Evolutionary conservation across 352 stramenopile genomes (phyloP), one percentile per base, ranked within the genome.

Genomic region (Aphanomyces stellatus): DNA sequence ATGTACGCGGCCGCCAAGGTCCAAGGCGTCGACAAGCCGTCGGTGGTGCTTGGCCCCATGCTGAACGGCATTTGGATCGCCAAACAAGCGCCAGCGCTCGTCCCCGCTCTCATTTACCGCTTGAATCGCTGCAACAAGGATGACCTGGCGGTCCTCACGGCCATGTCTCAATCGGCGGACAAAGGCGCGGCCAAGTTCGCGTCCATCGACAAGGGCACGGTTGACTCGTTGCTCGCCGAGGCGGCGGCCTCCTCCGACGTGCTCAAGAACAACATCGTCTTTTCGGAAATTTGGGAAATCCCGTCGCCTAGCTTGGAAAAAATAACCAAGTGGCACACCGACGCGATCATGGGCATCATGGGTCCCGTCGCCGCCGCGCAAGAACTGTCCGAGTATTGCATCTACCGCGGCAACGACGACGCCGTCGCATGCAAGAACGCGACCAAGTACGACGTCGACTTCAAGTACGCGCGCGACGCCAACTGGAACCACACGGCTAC

Each of bases 41-140:
- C 82, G 2, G 88, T 88, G 66, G 71, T 88, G 1, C 25, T 83
- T 2, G 69, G 72, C 3, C 4, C 35, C 24, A 28, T 42, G 4
- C 61, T 83, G 11, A 73, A 72, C 8, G 69, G 40, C 2, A 55
- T 81, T 6, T 40, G 80, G 4, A 62, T 64, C 40, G 43, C 31
- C 22, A 53, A 48, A 0, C 62, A 19, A 17, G 55, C 37, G 6
- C 71, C 73, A 19, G 65, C 46, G 4, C 33, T 79, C 7, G 78
- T 83, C 33, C 71, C 76, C 0, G 65, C 62, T 17, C 34, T 83
- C 4, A 57, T 72, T 0, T 79, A 81, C 56, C 51, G 71, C 42
- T 31, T 83, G 25, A 71, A 72, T 5, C 71, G 73, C 4, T 83
- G 76, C 51, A 69, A 48, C 1, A 5, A 31, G 0, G 42, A 71